Evolutionary conservation across 331 rosid genomes (phyloP).

Genomic region (Quercus lobata): DNA sequence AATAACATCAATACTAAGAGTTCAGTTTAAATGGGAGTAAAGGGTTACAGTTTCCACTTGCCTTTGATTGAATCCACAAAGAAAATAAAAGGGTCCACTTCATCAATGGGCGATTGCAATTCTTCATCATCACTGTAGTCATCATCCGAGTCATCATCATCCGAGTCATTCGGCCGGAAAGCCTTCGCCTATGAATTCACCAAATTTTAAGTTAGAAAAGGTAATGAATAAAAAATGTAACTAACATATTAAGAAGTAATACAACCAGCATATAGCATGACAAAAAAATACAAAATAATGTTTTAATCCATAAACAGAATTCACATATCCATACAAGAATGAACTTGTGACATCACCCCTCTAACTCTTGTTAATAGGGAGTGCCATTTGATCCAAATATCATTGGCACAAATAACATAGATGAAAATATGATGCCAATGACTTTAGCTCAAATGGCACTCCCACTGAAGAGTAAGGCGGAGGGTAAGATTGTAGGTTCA

Average conservation of each 20-base stretch:
- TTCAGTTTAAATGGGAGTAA: not conserved
- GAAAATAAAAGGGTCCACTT: slow-evolving; percentile 91
- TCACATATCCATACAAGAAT: not conserved
- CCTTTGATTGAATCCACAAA: slow-evolving; percentile 88
- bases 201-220: slow-evolving; percentile 2
- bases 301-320: not conserved
- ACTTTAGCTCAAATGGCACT: no score
- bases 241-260: not conserved
- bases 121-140: slow-evolving; percentile 94
- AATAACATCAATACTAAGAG: not conserved
- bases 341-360: not conserved
- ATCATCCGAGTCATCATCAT: slow-evolving; percentile 78
- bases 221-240: not conserved
- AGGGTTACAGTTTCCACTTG: slow-evolving; percentile 17
- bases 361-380: not conserved
- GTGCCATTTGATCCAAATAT: not conserved
- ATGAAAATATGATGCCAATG: no score
- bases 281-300: not conserved
- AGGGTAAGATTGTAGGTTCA: no score
- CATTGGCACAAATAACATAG: not conserved
- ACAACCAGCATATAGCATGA: not conserved
- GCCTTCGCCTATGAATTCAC: slow-evolving; percentile 58
- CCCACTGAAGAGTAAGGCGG: no score
- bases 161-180: slow-evolving; percentile 61
- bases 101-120: slow-evolving; percentile 96